Evolutionary conservation across 805 yeast genomes (phyloP).

Genomic region (Candida arabinofermentans): DNA sequence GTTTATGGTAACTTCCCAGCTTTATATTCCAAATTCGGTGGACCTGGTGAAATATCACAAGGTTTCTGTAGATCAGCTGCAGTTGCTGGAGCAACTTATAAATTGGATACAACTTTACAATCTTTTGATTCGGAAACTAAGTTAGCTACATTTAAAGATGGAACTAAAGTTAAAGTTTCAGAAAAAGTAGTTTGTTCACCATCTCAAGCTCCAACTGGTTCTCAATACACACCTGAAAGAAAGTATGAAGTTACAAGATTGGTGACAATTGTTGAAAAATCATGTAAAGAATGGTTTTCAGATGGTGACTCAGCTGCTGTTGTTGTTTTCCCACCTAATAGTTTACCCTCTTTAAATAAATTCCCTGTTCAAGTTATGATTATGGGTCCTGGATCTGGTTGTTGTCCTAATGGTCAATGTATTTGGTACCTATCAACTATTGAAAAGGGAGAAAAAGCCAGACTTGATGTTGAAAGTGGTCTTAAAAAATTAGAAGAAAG

Average conservation of each 20-base stretch:
- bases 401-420: slow-evolving; percentile 81
- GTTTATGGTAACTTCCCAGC: slow-evolving; percentile 95
- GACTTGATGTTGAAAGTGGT: slow-evolving; percentile 76
- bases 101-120: slow-evolving; percentile 62
- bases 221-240: slow-evolving; percentile 40
- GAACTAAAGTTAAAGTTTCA: slow-evolving; percentile 65
- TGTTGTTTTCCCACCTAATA: slow-evolving; percentile 88
- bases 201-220: slow-evolving; percentile 49
- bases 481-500: slow-evolving; percentile 74
- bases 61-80: slow-evolving; percentile 98
- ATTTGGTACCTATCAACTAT: slow-evolving; percentile 87
- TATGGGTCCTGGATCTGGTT: slow-evolving; percentile 82
- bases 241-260: slow-evolving; percentile 64
- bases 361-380: slow-evolving; percentile 83
- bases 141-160: slow-evolving; percentile 71
- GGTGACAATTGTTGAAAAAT: slow-evolving; percentile 77
- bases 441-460: slow-evolving; percentile 66
- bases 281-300: slow-evolving; percentile 88
- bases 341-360: slow-evolving; percentile 61
- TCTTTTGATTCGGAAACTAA: slow-evolving; percentile 64
- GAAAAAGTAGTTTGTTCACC: slow-evolving; percentile 81
- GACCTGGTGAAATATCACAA: slow-evolving; percentile 93
- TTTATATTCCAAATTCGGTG: slow-evolving; percentile 87
- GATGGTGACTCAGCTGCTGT: slow-evolving; percentile 81
- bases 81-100: slow-evolving; percentile 94